Evolutionary conservation across 495 filamentous ascomycete genomes (phyloP), one percentile per base, ranked within the genome.

Genomic region (Talaromyces borbonicus): DNA sequence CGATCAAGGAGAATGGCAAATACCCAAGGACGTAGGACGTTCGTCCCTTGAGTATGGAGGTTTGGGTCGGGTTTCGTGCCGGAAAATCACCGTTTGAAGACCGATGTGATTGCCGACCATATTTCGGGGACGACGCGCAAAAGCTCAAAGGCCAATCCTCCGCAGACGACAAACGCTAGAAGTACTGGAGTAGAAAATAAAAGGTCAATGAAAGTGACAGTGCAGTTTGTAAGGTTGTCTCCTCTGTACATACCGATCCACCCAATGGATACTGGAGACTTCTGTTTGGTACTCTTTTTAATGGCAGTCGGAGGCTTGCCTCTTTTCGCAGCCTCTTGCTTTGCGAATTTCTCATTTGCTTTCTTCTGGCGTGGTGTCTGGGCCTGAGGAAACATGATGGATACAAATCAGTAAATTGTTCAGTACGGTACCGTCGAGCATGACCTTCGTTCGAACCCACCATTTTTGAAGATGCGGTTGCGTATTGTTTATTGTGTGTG

Each of bases 321-420:
- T 51, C 83, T 79, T 59, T 87, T 90, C 18, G 75, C 73, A 49
- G 83, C 81, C 62, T 96, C 80, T 29, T 79, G 73, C 59, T 85
- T 84, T 30, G 79, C 82, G 64, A 84, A 98, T 53, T 81, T 82
- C 48, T 81, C 80, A 68, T 97, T 97, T 29, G 85, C 84, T 57
- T 78, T 79, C 52, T 90, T 84, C 71, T 97, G 93, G 62, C 89
- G 79, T 23, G 87, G 90, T 50, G 92, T 98, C 83, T 98, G 92
- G 22, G 84, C 84, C 90, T 98, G 53, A 16, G 12, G 0, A 36
- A 36, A 36, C 7, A 12, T n/a, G n/a, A n/a, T n/a, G 33, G 5
- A 11, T 0, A 0, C 32, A 18, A 19, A 19, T 37, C 6, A 37
- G 35, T 35, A 11, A 20, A 37, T 22, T 19, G 35, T 14, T 3